These are phyloP conservation scores for Hymenotorrendiella dingleyae DNA, from an alignment of 2,329 filamentous ascomycete genomes.

Conservation along the genomic window DNA sequence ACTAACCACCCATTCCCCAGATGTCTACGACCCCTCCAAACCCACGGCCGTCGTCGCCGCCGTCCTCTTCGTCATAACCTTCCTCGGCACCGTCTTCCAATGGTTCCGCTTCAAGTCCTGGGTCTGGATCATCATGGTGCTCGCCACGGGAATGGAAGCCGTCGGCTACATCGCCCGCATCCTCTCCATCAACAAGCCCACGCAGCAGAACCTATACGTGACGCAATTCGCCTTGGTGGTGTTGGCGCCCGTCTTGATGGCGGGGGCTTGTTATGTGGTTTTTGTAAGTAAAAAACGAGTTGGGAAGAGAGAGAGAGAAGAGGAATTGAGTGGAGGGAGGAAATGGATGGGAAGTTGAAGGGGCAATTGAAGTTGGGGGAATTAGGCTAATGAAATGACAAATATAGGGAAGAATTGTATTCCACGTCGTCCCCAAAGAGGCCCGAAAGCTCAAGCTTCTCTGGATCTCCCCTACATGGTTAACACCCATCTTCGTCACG, in stretches of 20 bases:
- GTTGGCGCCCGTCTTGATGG: constrained; percentile 31
- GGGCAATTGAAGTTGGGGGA: background rate
- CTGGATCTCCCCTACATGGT: constrained; percentile 24
- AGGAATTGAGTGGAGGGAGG: background rate
- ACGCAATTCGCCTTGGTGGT: constrained; percentile 27
- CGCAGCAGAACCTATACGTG: constrained; percentile 21
- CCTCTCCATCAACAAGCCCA: constrained; percentile 13
- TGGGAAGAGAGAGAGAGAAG: background rate
- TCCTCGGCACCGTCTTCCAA: constrained; percentile 27
- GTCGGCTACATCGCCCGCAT: constrained; percentile 21
- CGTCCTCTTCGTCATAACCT: constrained; percentile 25
- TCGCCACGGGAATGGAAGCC: constrained; percentile 26
- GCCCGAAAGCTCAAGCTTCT: constrained; percentile 16
- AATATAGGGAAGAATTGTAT: constrained; percentile 24
- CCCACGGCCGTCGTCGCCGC: constrained; percentile 27
- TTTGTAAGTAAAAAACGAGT: constrained; percentile 18
- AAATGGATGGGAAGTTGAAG: background rate
- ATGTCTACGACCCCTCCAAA: constrained; percentile 28
- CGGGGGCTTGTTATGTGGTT: constrained; percentile 29
- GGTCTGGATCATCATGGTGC: constrained; percentile 32
- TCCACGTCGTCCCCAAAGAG: constrained; percentile 25
- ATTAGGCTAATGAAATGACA: background rate
- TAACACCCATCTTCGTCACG: constrained; percentile 26
- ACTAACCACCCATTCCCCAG: constrained; percentile 12
- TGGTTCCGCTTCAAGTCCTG: constrained; percentile 30